These are phyloP conservation scores for Leccinum uliginosum DNA, from an alignment of 768 basidiomycete species.

Conservation along the genomic window DNA sequence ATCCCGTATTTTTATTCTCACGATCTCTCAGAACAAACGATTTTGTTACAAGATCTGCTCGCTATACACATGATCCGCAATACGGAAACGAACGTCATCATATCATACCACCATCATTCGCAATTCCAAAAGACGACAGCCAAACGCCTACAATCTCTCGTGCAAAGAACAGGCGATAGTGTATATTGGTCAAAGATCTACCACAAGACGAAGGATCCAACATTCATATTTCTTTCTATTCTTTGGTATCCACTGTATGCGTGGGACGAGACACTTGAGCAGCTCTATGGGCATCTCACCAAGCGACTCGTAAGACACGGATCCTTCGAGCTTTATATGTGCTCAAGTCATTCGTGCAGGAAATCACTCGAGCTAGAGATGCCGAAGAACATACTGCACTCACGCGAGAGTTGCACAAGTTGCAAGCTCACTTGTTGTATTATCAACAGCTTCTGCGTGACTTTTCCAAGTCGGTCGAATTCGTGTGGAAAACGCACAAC, in stretches of 20 bases:
- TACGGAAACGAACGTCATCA: constrained; percentile 25
- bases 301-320: constrained; percentile 34
- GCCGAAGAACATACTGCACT: constrained; percentile 35
- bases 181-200: constrained; percentile 37
- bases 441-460: constrained; percentile 53
- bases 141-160: constrained; percentile 25
- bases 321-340: background rate
- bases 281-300: constrained; percentile 47
- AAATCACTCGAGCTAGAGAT: constrained; percentile 31
- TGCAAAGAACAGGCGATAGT: constrained; percentile 32
- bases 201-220: constrained; percentile 28
- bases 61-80: constrained; percentile 38
- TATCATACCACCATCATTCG: constrained; percentile 34
- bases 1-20: background rate
- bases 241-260: constrained; percentile 60
- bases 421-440: constrained; percentile 56
- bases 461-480: constrained; percentile 48
- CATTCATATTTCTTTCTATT: constrained; percentile 34
- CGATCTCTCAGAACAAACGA: constrained; percentile 11
- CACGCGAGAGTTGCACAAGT: constrained; percentile 51
- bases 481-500: constrained; percentile 46
- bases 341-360: constrained; percentile 29
- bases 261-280: constrained; percentile 58
- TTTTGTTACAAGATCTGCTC: constrained; percentile 34
- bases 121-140: constrained; percentile 25